These are phyloP conservation scores for Backusella morwellensis DNA, from an alignment of 192 early-diverging fungal species.

Conservation along the genomic window DNA sequence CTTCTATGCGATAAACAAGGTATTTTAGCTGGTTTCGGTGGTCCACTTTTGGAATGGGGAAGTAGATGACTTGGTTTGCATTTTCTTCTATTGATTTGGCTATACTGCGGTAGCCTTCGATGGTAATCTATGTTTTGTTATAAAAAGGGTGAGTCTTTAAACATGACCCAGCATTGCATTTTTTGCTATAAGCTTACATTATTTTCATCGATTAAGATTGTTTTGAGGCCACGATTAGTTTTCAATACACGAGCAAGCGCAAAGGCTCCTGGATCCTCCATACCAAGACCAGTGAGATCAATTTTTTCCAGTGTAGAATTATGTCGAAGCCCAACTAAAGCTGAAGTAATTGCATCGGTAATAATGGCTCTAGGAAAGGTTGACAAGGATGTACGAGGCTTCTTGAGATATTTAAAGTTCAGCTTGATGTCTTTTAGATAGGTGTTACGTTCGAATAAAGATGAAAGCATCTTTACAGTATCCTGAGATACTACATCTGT, in stretches of 20 bases:
- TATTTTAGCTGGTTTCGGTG: constrained; percentile 22
- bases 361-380: neutral
- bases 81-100: constrained; percentile 39
- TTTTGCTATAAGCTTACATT: neutral
- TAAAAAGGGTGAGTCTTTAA: neutral
- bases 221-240: neutral
- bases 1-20: constrained; percentile 34
- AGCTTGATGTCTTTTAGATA: constrained; percentile 36
- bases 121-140: constrained; percentile 35
- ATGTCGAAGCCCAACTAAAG: neutral
- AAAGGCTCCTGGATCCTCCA: neutral
- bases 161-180: neutral
- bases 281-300: constrained; percentile 11
- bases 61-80: constrained; percentile 22
- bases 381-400: neutral
- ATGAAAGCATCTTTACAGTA: constrained; percentile 37
- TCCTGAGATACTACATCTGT: constrained; percentile 35
- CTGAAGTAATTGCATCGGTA: neutral
- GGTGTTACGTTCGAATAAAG: constrained; percentile 31
- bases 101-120: constrained; percentile 42
- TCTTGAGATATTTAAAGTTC: constrained; percentile 22
- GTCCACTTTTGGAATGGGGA: constrained; percentile 36
- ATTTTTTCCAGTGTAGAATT: neutral
- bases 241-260: constrained; percentile 1
- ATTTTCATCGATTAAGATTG: neutral